Evolutionary conservation across 1,284 basidiomycete species (phyloP), one percentile per base, ranked within the genome.

Genomic region (Fomitiporia mediterranea): DNA sequence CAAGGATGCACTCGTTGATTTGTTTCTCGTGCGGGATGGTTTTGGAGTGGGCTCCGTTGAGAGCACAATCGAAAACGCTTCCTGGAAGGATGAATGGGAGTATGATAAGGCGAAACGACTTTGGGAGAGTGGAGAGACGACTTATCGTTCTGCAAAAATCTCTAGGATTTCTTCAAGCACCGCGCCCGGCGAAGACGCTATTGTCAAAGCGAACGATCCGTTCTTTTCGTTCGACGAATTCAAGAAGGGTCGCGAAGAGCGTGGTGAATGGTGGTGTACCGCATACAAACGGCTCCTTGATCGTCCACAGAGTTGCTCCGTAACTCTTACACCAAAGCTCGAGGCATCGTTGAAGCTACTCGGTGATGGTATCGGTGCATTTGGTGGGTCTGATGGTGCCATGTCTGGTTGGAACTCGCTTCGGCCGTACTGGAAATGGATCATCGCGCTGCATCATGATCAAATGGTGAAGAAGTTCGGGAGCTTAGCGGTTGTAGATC

Each of bases 381-480:
- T 59, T 30, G 47, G 43, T 7, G 38, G 32, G 4, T 25, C 27
- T 7, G 25, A 28, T 11, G 43, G 35, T 13, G 32, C 13, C 7
- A 34, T 13, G 6, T 13, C 25, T 7, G 44, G 28, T 11, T 56
- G 58, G 58, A 13, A 17, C 4, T 11, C 39, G 34, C 42, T 59
- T 9, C 51, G 30, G 17, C 53, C 48, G 38, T 59, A 59, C 42
- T 59, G 58, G 58, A 59, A 63, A 25, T 76, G 75, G 74, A 63
- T 74, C 34, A 60, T 72, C 30, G 67, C 70, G 19, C 59, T 74
- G 27, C 74, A 76, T 62, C 72, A 74, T n/a, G 69, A 72, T 35
- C 72, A 73, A 38, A 62, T 76, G n/a, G 64, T 74, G 23, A 68
- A 69, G 53, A 70, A 70, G 53, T 76, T 75, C 61, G 75, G 75